Evolutionary conservation across 768 basidiomycete species (phyloP).

Genomic region (Lentinula raphanica): DNA sequence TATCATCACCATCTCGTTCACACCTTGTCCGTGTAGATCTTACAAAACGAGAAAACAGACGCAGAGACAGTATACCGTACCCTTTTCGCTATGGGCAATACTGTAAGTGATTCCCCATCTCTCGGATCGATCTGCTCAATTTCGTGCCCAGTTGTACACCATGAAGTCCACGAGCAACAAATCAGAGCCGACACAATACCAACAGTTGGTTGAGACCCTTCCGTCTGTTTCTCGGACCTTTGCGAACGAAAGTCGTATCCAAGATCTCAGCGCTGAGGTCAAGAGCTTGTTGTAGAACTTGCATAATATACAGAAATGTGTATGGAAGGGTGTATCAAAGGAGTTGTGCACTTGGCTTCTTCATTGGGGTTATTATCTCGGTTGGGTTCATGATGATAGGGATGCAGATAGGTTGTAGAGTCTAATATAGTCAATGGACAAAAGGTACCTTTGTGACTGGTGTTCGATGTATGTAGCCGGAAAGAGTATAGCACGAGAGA

Average conservation of each 20-base stretch:
- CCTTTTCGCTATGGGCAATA: constrained; percentile 69
- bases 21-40: constrained; percentile 15
- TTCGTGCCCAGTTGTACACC: constrained; percentile 39
- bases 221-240: constrained; percentile 38
- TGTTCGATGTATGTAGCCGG: too few relatives aligned
- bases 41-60: constrained; percentile 41
- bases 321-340: too few relatives aligned
- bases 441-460: too few relatives aligned
- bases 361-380: neutral
- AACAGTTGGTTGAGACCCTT: constrained; percentile 33
- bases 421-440: too few relatives aligned
- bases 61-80: constrained; percentile 68
- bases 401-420: too few relatives aligned
- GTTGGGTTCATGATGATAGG: too few relatives aligned
- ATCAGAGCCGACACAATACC: constrained; percentile 34
- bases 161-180: constrained; percentile 31
- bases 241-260: constrained; percentile 50
- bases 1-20: neutral
- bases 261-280: constrained; percentile 47
- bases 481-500: too few relatives aligned
- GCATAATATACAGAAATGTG: neutral
- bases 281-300: neutral
- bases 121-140: constrained; percentile 5
- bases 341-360: neutral
- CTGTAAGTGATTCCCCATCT: constrained; percentile 35